These are phyloP conservation scores for Xerocomus potaroensis DNA, from an alignment of 768 basidiomycete species.

Conservation along the genomic window DNA sequence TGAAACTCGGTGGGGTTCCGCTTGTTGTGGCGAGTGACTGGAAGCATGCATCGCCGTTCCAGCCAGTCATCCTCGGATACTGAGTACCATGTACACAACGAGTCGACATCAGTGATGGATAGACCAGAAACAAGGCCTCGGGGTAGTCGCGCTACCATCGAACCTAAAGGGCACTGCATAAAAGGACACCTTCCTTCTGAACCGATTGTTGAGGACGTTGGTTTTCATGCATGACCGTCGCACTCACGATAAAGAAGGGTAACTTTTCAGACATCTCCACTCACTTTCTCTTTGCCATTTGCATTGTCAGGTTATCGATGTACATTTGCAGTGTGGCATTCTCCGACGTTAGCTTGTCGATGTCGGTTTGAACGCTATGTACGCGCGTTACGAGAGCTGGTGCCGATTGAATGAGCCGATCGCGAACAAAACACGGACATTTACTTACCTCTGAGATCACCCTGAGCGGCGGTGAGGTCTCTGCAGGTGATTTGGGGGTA, in stretches of 20 bases:
- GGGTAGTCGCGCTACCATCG: not conserved
- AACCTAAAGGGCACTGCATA: not conserved
- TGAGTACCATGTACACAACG: conserved; percentile 12
- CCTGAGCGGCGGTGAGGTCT: conserved; percentile 71
- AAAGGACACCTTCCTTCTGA: not conserved
- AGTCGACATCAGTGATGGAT: not conserved
- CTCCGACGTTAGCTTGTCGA: conserved; percentile 75
- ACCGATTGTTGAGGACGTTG: not conserved
- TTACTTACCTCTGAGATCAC: conserved; percentile 63
- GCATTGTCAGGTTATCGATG: conserved; percentile 83
- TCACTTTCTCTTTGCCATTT: conserved; percentile 78
- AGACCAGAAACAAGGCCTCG: not conserved
- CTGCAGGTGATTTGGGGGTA: conserved; percentile 38
- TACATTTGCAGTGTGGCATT: conserved; percentile 86
- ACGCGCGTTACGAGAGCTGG: conserved; percentile 66
- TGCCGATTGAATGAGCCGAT: not conserved
- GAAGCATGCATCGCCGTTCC: not conserved
- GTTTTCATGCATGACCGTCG: not conserved
- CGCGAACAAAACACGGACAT: not conserved
- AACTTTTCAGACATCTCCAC: not conserved
- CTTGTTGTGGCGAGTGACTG: not conserved
- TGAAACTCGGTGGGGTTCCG: no score
- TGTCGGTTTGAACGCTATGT: conserved; percentile 66
- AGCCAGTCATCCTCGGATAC: not conserved
- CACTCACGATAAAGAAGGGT: conserved; percentile 6